Evolutionary conservation across 306 rosid genomes (phyloP).

Genomic region (Dryas octopetala): DNA sequence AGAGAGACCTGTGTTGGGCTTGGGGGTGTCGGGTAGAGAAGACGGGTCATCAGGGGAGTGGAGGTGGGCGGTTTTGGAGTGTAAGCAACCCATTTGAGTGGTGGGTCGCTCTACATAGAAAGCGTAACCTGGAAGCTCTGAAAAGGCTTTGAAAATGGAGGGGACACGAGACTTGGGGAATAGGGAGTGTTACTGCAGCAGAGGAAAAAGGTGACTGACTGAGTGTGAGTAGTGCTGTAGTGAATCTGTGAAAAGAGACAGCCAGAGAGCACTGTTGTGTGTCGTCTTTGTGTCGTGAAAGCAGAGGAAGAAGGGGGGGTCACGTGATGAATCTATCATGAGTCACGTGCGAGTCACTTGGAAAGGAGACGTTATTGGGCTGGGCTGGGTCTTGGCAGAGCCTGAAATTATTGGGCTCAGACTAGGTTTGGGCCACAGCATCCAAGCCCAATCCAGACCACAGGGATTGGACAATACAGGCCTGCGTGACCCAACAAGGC

Average conservation of each 20-base stretch:
- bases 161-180: not conserved
- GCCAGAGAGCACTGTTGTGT: conserved; percentile 10
- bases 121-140: not conserved
- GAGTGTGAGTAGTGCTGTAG: not conserved
- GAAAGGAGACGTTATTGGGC: too few species aligned
- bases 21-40: conserved; percentile 45
- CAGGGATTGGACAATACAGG: too few species aligned
- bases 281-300: conserved; percentile 11
- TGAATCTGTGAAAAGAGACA: conserved; percentile 7
- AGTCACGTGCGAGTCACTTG: conserved; percentile 47
- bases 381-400: too few species aligned
- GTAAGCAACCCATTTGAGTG: conserved; percentile 58
- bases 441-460: too few species aligned
- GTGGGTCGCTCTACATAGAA: not conserved
- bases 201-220: not conserved
- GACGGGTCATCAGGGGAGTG: conserved; percentile 62
- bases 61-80: conserved; percentile 65
- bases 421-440: too few species aligned
- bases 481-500: too few species aligned
- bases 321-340: conserved; percentile 46
- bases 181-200: conserved; percentile 7
- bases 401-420: too few species aligned
- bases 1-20: conserved; percentile 60
- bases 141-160: not conserved
- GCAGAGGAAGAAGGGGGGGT: conserved; percentile 9